Base-by-base conservation (phyloP, 257 asterid genomes). In the Solanum neorickii region DNA sequence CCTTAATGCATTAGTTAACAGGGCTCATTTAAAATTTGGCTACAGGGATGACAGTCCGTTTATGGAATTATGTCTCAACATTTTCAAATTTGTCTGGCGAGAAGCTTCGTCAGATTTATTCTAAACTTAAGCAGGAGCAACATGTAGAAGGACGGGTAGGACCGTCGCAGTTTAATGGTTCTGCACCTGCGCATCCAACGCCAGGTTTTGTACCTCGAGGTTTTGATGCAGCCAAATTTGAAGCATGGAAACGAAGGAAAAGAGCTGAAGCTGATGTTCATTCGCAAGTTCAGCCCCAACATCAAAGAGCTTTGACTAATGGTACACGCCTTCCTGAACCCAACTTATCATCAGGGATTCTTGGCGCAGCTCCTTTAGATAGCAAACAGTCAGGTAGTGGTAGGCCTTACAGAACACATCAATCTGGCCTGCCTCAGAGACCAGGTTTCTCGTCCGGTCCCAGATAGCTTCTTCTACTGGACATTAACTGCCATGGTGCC, bases 221-320 rank as follows among this genome's bases (percentile, higher is more conserved):
- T 91, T 90, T 94, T 75, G 99, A 96, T 82, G 92, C 94, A 69
- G 98, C 88, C 72, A 97, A 92, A 89, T 96, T 95, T 82, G 99
- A 97, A 93, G 99, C 99, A 52, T 97, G 99, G 99, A 97, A 94
- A 89, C 92, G 99, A 80, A 91, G 95, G 90, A 97, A 94, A 93
- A 92, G 98, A 90, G 96, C 99, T 65, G 99, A 94, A 76, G 90
- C 95, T 68, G 98, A 94, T 87, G 90, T 93, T 29, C 83, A 70
- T 85, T 90, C 92, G 83, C 95, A 94, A 73, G 70, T 25, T 87
- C 98, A 91, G 92, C 90, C 93, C 85, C 91, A 93, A 4, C 72
- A 92, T 87, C 98, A 92, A 86, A 92, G 97, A 89, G 92, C 93
- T 77, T 37, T 88, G 14, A 87, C 85, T 87, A 95, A 93, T 83